Evolutionary conservation across 257 asterid genomes (phyloP), one percentile per base, ranked within the genome.

Genomic region (Asclepias syriaca): DNA sequence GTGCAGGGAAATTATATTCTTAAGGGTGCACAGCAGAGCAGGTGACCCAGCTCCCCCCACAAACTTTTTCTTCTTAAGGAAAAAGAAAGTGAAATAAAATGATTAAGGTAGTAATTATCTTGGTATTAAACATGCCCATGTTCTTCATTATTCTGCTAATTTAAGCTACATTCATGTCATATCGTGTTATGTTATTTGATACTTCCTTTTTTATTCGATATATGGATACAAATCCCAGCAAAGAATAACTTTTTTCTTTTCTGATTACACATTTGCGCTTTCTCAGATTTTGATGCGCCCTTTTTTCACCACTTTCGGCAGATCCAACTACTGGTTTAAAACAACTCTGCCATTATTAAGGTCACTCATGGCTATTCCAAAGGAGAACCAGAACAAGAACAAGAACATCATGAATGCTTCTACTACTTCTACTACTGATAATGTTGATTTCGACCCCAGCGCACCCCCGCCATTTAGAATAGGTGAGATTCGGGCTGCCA

Each of bases 401-500:
- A 32, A 46, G 32, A 53, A 15, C 51, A 48, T 57, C 50, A 46
- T 56, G 64, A 49, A 50, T 22, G 50, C 63, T 24, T 24, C 27
- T 24, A 24, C 27, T 50, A 13, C 5, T n/a, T n/a, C n/a, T 6
- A 5, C 6, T 51, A 16, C 21, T 19, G 48, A 0, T 24, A 43
- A 69, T 59, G 79, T 74, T 8, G 78, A 80, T 29, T 80, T 77
- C 66, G 87, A 84, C 22, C 80, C 77, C 0, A 74, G 87, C 46
- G 77, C 80, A 2, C 71, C 78, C 1, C 87, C 85, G 4, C 87
- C 87, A 0, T 84, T 84, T 40, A 79, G 70, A 50, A 71, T 84
- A 27, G 75, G 71, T 5, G 87, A 84, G 68, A 78, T 84, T 65
- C 77, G 87, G 10, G 80, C 85, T 2, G 82, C 87, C 50, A 81